Conservation (phyloP, 768 basidiomycete species). For the Hebeloma cylindrosporum region DNA sequence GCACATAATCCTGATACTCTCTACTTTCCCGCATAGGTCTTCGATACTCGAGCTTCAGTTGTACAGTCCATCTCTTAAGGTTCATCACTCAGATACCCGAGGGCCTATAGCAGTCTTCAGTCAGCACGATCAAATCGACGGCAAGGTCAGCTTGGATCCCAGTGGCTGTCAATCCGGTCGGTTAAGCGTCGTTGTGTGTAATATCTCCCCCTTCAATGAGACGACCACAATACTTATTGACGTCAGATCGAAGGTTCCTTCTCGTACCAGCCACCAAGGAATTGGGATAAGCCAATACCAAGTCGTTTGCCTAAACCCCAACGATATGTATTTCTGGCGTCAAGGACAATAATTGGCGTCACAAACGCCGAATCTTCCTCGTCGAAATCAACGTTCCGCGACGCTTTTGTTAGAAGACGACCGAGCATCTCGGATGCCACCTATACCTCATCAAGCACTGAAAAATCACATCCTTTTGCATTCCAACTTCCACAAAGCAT, state of each 20-base stretch:
- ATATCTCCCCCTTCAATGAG: neutral
- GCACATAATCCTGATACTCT: neutral
- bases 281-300: conserved; percentile 20
- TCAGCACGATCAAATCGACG: conserved; percentile 58
- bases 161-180: conserved; percentile 53
- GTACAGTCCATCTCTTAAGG: conserved; percentile 59
- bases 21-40: conserved; percentile 35
- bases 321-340: conserved; percentile 51
- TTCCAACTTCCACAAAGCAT: conserved; percentile 56
- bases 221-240: conserved; percentile 2
- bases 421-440: conserved; percentile 45
- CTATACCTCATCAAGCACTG: conserved; percentile 30
- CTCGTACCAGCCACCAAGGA: conserved; percentile 37
- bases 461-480: conserved; percentile 47
- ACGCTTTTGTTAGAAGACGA: conserved; percentile 44
- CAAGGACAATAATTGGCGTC: conserved; percentile 45
- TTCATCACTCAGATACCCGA: conserved; percentile 32
- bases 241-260: conserved; percentile 64
- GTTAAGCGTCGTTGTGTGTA: conserved; percentile 53
- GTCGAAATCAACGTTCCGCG: conserved; percentile 41
- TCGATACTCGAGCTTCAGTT: conserved; percentile 60
- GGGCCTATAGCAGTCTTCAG: conserved; percentile 55
- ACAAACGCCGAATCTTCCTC: conserved; percentile 32
- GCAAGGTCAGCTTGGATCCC: conserved; percentile 58
- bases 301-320: conserved; percentile 20